phyloP scores from a whole-genome alignment of 2,329 filamentous ascomycete genomes.

The Aspergillus sp. region DNA sequence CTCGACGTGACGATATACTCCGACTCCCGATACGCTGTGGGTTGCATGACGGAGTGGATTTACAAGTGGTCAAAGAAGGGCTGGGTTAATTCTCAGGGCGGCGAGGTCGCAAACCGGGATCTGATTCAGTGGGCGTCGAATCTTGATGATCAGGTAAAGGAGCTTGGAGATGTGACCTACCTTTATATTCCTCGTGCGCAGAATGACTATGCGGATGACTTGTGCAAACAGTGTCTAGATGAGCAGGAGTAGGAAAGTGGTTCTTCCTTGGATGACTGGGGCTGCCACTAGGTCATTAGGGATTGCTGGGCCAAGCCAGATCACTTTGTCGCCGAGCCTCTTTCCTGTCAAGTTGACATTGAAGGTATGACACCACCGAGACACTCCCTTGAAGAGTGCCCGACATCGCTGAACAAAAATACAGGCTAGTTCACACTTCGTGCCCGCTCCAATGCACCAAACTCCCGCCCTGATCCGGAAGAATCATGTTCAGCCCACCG shows the following conservation, averaged over 20 bases:
- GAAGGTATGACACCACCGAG: no score
- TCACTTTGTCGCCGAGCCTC: no score
- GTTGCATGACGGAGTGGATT: background rate
- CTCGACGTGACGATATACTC: background rate
- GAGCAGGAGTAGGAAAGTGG: background rate
- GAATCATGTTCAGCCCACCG: no score
- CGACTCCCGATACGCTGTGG: slow-evolving; percentile 1
- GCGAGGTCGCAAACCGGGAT: background rate
- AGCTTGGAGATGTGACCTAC: background rate
- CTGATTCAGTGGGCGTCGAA: background rate
- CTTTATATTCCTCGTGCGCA: background rate
- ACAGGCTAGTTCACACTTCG: no score
- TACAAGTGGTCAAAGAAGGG: background rate
- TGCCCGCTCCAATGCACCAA: no score
- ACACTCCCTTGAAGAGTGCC: no score
- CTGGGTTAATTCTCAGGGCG: background rate
- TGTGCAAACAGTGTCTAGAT: background rate
- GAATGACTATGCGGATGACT: background rate
- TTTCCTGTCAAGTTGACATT: no score
- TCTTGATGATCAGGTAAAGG: background rate
- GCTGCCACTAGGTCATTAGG: no score
- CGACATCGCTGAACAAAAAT: no score
- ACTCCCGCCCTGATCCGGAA: no score
- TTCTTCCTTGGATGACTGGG: no score
- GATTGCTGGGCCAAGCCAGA: no score